Evolutionary conservation across 768 basidiomycete species (phyloP), one percentile per base, ranked within the genome.

Genomic region (Russula sp.): DNA sequence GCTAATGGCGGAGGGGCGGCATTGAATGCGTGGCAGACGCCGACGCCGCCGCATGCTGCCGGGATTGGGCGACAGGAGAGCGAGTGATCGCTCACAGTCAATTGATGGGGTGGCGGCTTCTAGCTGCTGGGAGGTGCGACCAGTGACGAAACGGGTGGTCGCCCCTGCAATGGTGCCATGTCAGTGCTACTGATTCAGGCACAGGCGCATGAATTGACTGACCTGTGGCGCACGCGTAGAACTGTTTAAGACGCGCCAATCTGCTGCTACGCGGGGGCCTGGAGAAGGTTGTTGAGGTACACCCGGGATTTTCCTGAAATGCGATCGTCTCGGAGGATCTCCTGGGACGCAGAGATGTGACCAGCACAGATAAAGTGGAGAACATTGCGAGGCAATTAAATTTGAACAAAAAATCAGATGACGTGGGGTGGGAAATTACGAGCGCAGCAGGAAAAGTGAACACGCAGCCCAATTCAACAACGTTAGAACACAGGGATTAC

Each of bases 141-240:
- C 45, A 42, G 22, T 25, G 20, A 47, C 16, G 14, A 58, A 53
- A 39, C 45, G 61, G 34, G 14, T 11, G 45, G 61, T 42, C 16
- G 38, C 20, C 5, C 45, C 61, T 53, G 32, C 4, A 32, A 42
- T 10, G n/a, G 29, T 42, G 36, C 8, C 20, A 16, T 32, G 16
- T 57, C 35, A 57, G 35, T 18, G 5, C 13, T 13, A 35, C 11
- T 29, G n/a, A 42, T 16, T 51, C 10, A 16, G 29, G 22, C 13
- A 54, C 32, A 7, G 20, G 9, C 16, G 9, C 14, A 39, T 3
- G 22, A 35, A 43, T 16, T 43, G n/a, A 53, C 51, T 11, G 34
- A 59, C 61, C 39, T 35, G 61, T 54, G 20, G 41, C 52, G 57
- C 11, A 7, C 34, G 35, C 43, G 14, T 46, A 63, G 39, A 63